These are phyloP conservation scores for Sophora flavescens DNA, from an alignment of 306 rosid genomes.

Conservation along the genomic window DNA sequence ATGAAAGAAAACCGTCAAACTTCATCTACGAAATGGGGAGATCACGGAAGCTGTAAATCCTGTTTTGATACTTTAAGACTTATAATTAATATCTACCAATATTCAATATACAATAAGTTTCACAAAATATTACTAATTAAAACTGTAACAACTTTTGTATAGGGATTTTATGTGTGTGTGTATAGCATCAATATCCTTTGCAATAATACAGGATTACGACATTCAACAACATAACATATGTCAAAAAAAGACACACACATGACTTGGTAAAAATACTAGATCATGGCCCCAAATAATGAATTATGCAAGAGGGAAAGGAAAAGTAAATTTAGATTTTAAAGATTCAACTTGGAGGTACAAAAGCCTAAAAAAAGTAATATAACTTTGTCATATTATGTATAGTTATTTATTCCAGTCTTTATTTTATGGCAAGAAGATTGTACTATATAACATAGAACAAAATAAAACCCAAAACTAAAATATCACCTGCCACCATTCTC, in stretches of 20 bases:
- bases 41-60: background rate
- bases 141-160: background rate
- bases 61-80: too few relatives aligned
- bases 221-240: background rate
- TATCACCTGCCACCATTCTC: conserved; percentile 9
- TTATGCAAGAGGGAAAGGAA: background rate
- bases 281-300: background rate
- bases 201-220: background rate
- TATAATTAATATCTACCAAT: background rate
- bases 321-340: background rate
- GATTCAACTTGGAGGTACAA: background rate
- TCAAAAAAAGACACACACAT: background rate
- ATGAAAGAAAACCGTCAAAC: background rate
- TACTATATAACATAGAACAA: background rate
- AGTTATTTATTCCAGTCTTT: background rate
- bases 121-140: background rate
- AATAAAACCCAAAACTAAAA: background rate
- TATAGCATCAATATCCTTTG: background rate
- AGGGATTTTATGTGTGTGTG: background rate
- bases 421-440: background rate
- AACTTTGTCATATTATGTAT: background rate
- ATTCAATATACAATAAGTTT: background rate
- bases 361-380: background rate
- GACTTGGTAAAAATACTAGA: background rate
- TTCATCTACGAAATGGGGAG: background rate